A percentile compares a stretch with the other conserved stretches of the same genome.
Conservation (phyloP, 164 flowering plant species). For the Vitis cinerea region DNA sequence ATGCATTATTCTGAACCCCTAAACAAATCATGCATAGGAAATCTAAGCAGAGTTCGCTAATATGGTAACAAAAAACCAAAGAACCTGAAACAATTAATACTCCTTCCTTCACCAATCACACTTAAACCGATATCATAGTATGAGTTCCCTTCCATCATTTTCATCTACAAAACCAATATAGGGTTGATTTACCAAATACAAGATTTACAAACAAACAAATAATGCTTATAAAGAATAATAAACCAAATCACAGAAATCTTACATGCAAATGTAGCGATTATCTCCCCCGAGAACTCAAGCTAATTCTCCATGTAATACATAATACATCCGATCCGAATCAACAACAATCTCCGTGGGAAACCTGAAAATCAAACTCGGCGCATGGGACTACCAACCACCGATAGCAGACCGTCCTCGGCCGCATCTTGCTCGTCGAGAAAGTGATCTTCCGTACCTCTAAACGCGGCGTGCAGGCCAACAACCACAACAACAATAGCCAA, state of each 20-base stretch:
- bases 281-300: background rate
- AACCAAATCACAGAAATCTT: background rate
- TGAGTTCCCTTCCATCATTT: background rate
- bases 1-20: too few species aligned
- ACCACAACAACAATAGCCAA: conserved; percentile 20
- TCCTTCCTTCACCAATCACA: background rate
- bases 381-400: conserved; percentile 34
- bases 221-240: background rate
- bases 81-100: background rate
- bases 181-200: background rate
- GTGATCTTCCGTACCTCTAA: conserved; percentile 34
- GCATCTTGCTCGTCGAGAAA: conserved; percentile 27
- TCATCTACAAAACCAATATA: background rate
- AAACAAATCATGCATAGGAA: too few species aligned
- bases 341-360: too few species aligned
- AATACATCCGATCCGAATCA: too few species aligned
- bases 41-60: too few species aligned
- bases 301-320: too few species aligned
- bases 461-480: conserved; percentile 28
- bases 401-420: conserved; percentile 27
- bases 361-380: background rate
- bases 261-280: background rate
- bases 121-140: background rate
- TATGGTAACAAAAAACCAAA: background rate
- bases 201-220: background rate